Evolutionary conservation across 1,284 basidiomycete species (phyloP).

Genomic region (Ganoderma boninense): DNA sequence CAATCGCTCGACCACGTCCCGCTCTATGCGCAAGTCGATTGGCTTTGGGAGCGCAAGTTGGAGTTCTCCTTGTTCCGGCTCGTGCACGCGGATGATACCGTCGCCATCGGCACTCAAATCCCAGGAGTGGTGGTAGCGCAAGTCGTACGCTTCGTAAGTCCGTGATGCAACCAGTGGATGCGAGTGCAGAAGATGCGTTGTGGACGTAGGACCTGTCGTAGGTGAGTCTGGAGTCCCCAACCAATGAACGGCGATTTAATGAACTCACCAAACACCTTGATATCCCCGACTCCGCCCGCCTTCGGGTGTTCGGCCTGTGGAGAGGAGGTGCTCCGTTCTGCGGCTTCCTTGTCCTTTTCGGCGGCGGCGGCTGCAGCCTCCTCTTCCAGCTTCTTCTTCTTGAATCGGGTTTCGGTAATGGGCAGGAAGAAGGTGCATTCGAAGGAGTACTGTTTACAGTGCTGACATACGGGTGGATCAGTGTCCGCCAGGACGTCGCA

Average conservation of each 20-base stretch:
- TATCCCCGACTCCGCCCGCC: conserved; percentile 45
- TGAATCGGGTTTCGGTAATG: conserved; percentile 98
- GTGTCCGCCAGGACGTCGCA: conserved; percentile 81
- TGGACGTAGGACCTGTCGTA: conserved; percentile 81
- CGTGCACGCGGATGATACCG: conserved; percentile 88
- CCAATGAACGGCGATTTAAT: conserved; percentile 11
- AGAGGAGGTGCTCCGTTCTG: conserved; percentile 44
- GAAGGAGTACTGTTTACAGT: conserved; percentile 89
- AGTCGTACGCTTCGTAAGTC: conserved; percentile 88
- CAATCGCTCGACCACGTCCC: conserved; percentile 83
- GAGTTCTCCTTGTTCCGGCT: conserved; percentile 63
- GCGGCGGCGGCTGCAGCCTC: conserved; percentile 52
- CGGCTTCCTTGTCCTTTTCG: conserved; percentile 50
- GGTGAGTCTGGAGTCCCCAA: conserved; percentile 35
- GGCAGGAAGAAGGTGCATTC: conserved; percentile 98
- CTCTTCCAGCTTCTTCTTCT: conserved; percentile 88
- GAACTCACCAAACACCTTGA: conserved; percentile 66
- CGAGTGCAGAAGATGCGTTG: conserved; percentile 89
- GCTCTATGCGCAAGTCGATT: conserved; percentile 73
- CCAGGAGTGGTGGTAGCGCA: conserved; percentile 85
- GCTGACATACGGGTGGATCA: conserved; percentile 83
- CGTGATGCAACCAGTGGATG: conserved; percentile 84
- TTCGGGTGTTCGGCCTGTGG: conserved; percentile 39
- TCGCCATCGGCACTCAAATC: conserved; percentile 85
- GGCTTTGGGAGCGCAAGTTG: conserved; percentile 64